Base-by-base conservation (phyloP, 2,329 filamentous ascomycete species). In the Cucurbitaria berberidis region DNA sequence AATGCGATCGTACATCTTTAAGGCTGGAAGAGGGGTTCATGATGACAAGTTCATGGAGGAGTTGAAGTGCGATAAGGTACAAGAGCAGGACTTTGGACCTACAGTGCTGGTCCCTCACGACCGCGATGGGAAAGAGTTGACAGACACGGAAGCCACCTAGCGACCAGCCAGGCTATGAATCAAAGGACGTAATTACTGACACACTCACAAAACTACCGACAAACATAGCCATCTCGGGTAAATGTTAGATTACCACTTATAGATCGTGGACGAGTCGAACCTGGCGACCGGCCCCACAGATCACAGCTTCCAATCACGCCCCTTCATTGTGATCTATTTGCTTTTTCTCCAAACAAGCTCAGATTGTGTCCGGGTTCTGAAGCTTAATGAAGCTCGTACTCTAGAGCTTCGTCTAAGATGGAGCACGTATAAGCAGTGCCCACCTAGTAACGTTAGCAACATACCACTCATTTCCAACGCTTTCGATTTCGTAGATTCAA, bases 1-100 rank as follows among this genome's bases (percentile, higher is more conserved):
- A 10, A 27, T 10, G 26, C 26, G n/a, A n/a, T n/a, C n/a, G n/a
- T n/a, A n/a, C n/a, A n/a, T n/a, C n/a, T n/a, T n/a, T n/a, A n/a
- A n/a, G n/a, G n/a, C n/a, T n/a, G n/a, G n/a, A n/a, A n/a, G n/a
- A n/a, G n/a, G n/a, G n/a, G n/a, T n/a, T n/a, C n/a, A n/a, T n/a
- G n/a, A n/a, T n/a, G n/a, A n/a, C n/a, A n/a, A n/a, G n/a, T n/a
- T n/a, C n/a, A n/a, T n/a, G n/a, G n/a, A n/a, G n/a, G n/a, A n/a
- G n/a, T n/a, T n/a, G n/a, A n/a, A n/a, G n/a, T 5, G 26, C 6
- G 26, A 27, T 27, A 27, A 5, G 10, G 62, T 57, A 2, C 54
- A 62, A 34, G 60, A 59, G 2, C 48, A 50, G 24, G 41, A 59
- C 13, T 67, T 62, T 44, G 50, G 53, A 21, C 29, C 66, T 4